Conservation (phyloP, 2,329 filamentous ascomycete genomes). For the Coleophoma crateriformis region DNA sequence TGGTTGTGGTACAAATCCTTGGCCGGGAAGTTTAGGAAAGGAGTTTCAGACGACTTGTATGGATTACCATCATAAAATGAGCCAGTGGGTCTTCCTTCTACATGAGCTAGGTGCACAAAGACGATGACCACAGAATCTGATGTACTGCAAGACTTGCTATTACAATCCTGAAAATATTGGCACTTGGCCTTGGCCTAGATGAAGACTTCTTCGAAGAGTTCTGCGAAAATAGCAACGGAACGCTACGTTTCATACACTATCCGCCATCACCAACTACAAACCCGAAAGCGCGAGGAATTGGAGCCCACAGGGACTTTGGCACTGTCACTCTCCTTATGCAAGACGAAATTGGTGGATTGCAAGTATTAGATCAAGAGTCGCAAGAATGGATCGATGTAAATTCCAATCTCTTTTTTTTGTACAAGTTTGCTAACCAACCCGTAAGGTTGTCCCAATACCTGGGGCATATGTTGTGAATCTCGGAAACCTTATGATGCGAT, state of each 20-base stretch:
- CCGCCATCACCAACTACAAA: constrained; percentile 2
- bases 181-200: background rate
- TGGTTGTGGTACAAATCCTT: constrained; percentile 5
- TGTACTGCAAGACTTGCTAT: too few relatives aligned
- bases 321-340: constrained; percentile 7
- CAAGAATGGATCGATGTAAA: background rate
- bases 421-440: background rate
- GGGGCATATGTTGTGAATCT: constrained; percentile 6
- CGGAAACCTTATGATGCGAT: constrained; percentile 1
- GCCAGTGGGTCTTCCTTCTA: too few relatives aligned
- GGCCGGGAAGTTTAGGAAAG: constrained; percentile 1
- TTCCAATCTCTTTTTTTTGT: too few relatives aligned
- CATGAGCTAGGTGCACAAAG: too few relatives aligned
- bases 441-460: constrained; percentile 2
- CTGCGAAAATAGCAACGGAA: background rate
- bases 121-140: too few relatives aligned
- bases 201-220: constrained; percentile 3
- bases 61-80: background rate
- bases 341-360: constrained; percentile 4
- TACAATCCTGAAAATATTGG: too few relatives aligned
- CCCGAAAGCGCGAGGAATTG: constrained; percentile 3
- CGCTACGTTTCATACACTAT: constrained; percentile 2
- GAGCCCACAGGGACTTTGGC: constrained; percentile 6
- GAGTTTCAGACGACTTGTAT: constrained; percentile 3
- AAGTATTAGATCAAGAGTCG: constrained; percentile 2